Percentiles rank a stretch among this genome's conserved stretches.
phyloP scores from a whole-genome alignment of 108 stramenopile species.

The Pseudonitzschia multistriata region DNA sequence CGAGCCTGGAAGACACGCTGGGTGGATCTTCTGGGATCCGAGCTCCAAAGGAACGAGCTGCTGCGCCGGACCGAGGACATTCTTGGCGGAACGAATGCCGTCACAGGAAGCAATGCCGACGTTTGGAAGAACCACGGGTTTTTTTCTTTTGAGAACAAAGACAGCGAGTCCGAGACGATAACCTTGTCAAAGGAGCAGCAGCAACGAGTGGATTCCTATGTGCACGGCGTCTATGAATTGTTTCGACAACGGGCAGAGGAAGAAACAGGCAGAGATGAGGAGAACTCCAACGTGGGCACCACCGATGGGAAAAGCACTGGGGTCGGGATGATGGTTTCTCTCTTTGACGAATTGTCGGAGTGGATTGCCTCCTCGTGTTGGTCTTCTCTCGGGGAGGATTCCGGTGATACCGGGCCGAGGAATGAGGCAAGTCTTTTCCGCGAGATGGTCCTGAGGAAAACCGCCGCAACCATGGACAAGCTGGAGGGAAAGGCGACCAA shows the following conservation, averaged over 20 bases:
- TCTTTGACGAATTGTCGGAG: conserved; percentile 14
- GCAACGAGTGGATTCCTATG: neutral
- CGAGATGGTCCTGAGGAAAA: conserved; percentile 48
- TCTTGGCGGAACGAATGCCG: neutral
- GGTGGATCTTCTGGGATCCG: neutral
- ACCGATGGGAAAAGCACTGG: neutral
- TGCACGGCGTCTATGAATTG: conserved; percentile 6
- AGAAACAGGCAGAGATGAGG: neutral
- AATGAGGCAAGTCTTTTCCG: conserved; percentile 21
- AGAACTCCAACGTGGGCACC: neutral
- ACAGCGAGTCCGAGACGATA: neutral
- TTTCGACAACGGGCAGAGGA: conserved; percentile 4
- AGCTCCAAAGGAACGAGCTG: neutral
- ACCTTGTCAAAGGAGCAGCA: neutral
- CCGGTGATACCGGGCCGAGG: neutral
- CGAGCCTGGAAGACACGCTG: neutral
- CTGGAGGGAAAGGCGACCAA: conserved; percentile 6
- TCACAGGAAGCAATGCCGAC: too few species aligned
- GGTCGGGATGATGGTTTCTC: neutral
- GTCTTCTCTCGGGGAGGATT: conserved; percentile 14
- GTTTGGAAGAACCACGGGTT: neutral
- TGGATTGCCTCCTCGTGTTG: conserved; percentile 6
- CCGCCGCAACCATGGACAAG: conserved; percentile 34
- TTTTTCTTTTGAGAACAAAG: neutral
- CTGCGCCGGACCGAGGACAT: neutral